A percentile compares a stretch with the other conserved stretches of the same genome.
phyloP scores from a whole-genome alignment of 768 basidiomycete species.

The Boletus patriciae region DNA sequence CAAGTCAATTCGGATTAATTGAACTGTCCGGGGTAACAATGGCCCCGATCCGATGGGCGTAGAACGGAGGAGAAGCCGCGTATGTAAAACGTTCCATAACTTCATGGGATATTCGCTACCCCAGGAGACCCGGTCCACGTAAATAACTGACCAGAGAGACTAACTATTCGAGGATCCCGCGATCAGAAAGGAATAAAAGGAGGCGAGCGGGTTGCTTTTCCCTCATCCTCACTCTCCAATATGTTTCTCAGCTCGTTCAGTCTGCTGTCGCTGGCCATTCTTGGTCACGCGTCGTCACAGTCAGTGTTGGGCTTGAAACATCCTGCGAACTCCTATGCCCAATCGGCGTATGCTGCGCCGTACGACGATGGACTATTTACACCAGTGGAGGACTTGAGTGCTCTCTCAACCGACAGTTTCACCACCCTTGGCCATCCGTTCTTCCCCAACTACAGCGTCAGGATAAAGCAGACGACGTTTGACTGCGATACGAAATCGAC shows the following conservation, averaged over 20 bases:
- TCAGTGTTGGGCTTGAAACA: constrained; percentile 14
- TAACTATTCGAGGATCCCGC: background rate
- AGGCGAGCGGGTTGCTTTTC: background rate
- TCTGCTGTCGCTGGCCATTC: constrained; percentile 18
- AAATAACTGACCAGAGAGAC: background rate
- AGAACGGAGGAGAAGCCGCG: background rate
- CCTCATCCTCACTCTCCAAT: background rate
- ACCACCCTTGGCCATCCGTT: constrained; percentile 40
- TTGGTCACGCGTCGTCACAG: constrained; percentile 21
- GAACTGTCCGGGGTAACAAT: background rate
- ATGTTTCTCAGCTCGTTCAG: constrained; percentile 4
- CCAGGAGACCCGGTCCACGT: background rate
- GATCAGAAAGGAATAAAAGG: background rate
- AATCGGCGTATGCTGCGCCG: constrained; percentile 1
- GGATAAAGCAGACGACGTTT: constrained; percentile 39
- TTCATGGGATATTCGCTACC: too few species aligned
- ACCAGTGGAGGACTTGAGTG: constrained; percentile 29
- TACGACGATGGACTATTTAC: constrained; percentile 29
- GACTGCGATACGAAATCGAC: constrained; percentile 24
- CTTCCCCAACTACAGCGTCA: constrained; percentile 43
- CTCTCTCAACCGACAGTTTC: constrained; percentile 33
- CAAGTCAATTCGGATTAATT: background rate
- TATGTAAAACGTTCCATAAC: too few species aligned
- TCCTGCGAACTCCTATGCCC: background rate
- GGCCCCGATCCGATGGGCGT: background rate